Base-by-base conservation (phyloP, 495 filamentous ascomycete species). In the Talaromyces liani region DNA sequence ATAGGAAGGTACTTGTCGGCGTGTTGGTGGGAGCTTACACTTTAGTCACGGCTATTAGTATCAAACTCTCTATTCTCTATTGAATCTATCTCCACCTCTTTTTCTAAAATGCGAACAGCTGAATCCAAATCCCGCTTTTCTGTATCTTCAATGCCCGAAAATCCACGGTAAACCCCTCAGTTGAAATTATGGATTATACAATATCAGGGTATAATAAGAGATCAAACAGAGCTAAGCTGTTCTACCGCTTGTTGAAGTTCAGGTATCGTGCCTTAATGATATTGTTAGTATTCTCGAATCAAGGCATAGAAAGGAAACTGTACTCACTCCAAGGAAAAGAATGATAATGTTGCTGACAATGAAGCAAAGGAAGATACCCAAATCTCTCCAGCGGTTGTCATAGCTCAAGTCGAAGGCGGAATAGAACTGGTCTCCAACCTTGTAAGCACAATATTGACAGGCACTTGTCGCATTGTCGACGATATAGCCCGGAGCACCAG, bases 401-500 rank as follows among this genome's bases (percentile, higher is more conserved):
- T 86, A 95, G 14, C 67, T 73, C 70, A 92, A 83, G 0, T 80
- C 80, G 14, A 94, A 78, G 0, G 82, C 77, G 51, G 77, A 67
- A 61, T 90, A 94, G 66, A 93, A 94, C 72, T 94, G 79, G 65
- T 94, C 45, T 49, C 57, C 57, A 27, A 89, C 76, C 53, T 80
- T 86, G 71, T 84, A 93, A 20, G 90, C 89, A 68, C 91, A 95
- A 70, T 92, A 93, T 64, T 87, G 71, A 71, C 91, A 95, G 4
- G 73, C 72, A 16, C 73, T 81, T 0, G 87, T 89, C 0, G 78
- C 76, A 65, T 88, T 87, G 14, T 80, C 57, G 1, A 70, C 58
- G 16, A 93, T 68, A 68, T 93, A 93, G 1, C 90, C 91, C 0
- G 84, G 68, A 0, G 87, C 91, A 22, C 83, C 84, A 24, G 67